Base-by-base conservation (phyloP, 2,329 filamentous ascomycete genomes). In the Thielaviopsis euricoi region DNA sequence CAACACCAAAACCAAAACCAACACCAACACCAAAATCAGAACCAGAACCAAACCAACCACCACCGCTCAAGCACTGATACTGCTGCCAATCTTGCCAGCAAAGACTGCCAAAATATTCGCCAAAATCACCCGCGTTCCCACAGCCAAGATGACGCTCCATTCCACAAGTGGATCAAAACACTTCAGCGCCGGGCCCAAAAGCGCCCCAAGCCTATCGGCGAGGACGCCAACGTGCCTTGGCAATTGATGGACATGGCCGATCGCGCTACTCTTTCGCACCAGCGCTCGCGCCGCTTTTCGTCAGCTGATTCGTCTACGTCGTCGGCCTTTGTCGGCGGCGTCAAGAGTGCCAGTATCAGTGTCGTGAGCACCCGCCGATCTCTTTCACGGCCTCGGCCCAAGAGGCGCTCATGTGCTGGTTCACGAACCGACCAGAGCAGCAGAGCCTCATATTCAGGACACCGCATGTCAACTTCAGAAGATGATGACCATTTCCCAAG, bases 331-430 rank as follows among this genome's bases (percentile, higher is more conserved):
- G 81, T 96, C 46, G 81, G 83, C n/a, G 85, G 81, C 17, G 78
- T 94, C 63, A 89, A 85, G 67, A 93, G 88, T 62, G 86, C 87
- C 56, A 90, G 85, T 60, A 76, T 88, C 61, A 95, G 89, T 60
- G 73, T 90, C 60, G 79, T 82, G 53, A 88, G 84, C 64, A 76
- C 80, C 85, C 60, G 74, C 80, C 74, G 74, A 56, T 80, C 83
- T 48, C 70, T 73, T 50, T 56, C 46, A 2, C 55, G 49, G 15
- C 56, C 63, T 69, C 49, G 40, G 26, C 48, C 37, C 37, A 17
- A 17, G 17, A 15, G 37, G 4, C 52, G 52, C 6, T 52, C 53
- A 50, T 55, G 48, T 49, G 23, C 13, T 37, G 25, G 76, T 57
- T 79, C 83, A 50, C 76, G 76, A 62, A 79, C 81, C 52, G 81